Base-by-base conservation (phyloP, 768 basidiomycete species). In the Gloeostereum incarnatum region DNA sequence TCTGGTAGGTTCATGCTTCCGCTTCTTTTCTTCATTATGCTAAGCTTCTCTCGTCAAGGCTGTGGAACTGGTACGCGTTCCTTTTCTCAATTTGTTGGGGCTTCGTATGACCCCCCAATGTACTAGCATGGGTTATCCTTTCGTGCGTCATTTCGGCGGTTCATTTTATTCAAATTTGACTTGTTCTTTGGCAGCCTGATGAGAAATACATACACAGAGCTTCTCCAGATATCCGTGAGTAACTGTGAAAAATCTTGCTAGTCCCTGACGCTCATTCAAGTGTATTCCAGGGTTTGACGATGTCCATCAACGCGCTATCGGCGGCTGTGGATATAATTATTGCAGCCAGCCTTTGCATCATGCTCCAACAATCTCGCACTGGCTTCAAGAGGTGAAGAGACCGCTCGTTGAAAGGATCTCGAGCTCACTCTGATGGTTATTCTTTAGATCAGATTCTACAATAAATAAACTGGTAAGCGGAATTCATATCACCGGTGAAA, bases 271-370 rank as follows among this genome's bases (percentile, higher is more conserved):
- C 19, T 13, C 29, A 13, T 42, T 26, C 27, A 24, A n/a, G n/a
- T n/a, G n/a, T n/a, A n/a, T n/a, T 13, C 16, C 26, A 44, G 43
- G 24, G 25, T 9, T 17, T 39, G 23, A 45, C 44, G 14, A 24
- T 45, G 19, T 35, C 45, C 6, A 44, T 47, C 33, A 47, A 47
- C 34, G 43, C 43, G 10, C 20, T 47, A 14, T 34, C 36, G 7
- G 34, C 39, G 11, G 33, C 39, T 21, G 14, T 18, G 17, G 45
- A 47, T 31, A 39, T 44, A 9, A 31, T 36, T 16, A 47, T 47
- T 13, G 45, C 43, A 7, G 38, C 14, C 8, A 38, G 31, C 32
- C 35, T 47, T 19, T 40, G 38, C 18, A 41, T 36, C 31, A 17
- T 47, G 13, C 35, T 47, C 13, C 14, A 16, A 20, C 14, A 26